Evolutionary conservation across 352 stramenopile genomes (phyloP), one percentile per base, ranked within the genome.

Genomic region (Globisporangium paddicum): DNA sequence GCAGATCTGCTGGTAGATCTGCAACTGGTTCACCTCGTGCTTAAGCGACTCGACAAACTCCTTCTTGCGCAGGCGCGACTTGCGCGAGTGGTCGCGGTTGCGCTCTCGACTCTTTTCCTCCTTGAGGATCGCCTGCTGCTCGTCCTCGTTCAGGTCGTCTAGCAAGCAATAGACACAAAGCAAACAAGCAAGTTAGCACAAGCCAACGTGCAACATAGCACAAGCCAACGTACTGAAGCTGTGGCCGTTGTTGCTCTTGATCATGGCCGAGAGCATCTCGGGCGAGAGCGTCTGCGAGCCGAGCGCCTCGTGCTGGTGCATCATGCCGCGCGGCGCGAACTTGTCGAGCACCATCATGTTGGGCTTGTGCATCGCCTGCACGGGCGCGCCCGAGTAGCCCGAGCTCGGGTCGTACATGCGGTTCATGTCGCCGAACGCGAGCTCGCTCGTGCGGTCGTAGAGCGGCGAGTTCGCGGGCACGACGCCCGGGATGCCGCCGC

Each of bases 81-180:
- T 98, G 71, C 93, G 88, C 51, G 94, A 97, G 74, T 98, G 94
- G 66, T 98, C 93, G 40, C 93, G 85, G 73, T 98, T 98, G 46
- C 94, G 82, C 66, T 98, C 90, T 16, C 91, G 77, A 19, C 73
- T 88, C 68, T 92, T 90, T 56, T 91, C 84, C 52, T 90, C 84
- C 63, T 94, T 94, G 38, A 91, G 66, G 34, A 92, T 65, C 52
- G 84, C 82, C 25, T 80, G 72, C 52, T 89, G 85, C 49, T 94
- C 84, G 35, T 90, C 83, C 52, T 94, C 84, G 56, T 80, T 92
- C 47, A 92, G 47, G 53, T 86, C 86, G n/a, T 86, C 79, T 82
- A 5, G 1, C 52, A 66, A 40, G 30, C 21, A 67, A 30, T 9
- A 47, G 13, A 32, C 13, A 30, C 25, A 30, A n/a, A 52, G 5